A percentile compares a stretch with the other conserved stretches of the same genome.
Evolutionary conservation across 495 filamentous ascomycete genomes (phyloP).

Genomic region (Penicillium robsamsonii): DNA sequence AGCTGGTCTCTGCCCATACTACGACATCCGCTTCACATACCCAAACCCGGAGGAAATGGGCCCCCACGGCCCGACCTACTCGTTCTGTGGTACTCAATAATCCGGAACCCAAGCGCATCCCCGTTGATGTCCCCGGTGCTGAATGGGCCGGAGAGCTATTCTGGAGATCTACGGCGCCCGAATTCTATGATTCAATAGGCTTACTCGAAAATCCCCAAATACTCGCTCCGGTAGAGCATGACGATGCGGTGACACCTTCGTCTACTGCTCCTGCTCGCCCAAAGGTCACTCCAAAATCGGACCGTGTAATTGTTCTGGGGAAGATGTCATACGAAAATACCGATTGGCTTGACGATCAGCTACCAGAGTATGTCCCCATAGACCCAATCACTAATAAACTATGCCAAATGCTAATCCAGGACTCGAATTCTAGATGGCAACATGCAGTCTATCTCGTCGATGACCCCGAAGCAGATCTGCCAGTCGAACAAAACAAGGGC

Average conservation of each 20-base stretch:
- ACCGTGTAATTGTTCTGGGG: constrained; percentile 41
- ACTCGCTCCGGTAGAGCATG: constrained; percentile 1
- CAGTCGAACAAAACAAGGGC: constrained; percentile 45
- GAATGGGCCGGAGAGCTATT: constrained; percentile 12
- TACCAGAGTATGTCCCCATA: constrained; percentile 36
- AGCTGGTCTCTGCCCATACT: constrained; percentile 26
- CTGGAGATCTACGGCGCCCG: neutral
- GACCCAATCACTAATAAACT: neutral
- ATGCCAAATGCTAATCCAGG: neutral
- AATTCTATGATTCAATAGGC: neutral
- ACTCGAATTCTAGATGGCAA: constrained; percentile 36
- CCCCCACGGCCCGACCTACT: constrained; percentile 12
- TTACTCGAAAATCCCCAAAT: neutral
- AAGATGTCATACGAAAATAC: constrained; percentile 39
- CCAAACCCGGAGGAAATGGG: constrained; percentile 10
- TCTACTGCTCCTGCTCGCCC: constrained; percentile 17
- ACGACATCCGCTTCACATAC: neutral
- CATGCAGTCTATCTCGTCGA: constrained; percentile 60
- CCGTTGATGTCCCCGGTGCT: constrained; percentile 22
- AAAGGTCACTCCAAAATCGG: constrained; percentile 21
- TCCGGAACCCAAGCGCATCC: constrained; percentile 18
- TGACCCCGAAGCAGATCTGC: constrained; percentile 45
- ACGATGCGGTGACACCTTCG: constrained; percentile 1
- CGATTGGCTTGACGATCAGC: constrained; percentile 38
- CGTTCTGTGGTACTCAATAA: constrained; percentile 2